Evolutionary conservation across 495 filamentous ascomycete genomes (phyloP).

Genomic region (Aspergillus asperescens): DNA sequence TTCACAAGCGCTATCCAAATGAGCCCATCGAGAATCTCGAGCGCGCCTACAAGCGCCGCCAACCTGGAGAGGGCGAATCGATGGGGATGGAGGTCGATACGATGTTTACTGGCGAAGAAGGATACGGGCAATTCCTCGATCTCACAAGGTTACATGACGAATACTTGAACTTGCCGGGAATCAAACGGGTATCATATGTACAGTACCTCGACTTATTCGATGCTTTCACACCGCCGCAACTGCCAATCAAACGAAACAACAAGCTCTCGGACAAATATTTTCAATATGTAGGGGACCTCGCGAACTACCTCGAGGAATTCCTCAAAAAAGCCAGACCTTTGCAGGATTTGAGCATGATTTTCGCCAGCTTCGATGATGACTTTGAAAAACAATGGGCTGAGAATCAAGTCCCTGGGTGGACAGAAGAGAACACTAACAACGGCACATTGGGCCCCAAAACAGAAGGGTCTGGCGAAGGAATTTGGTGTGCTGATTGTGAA

Average conservation of each 20-base stretch:
- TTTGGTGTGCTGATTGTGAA: constrained; percentile 85
- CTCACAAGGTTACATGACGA: constrained; percentile 76
- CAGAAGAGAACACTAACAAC: constrained; percentile 47
- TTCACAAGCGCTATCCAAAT: constrained; percentile 87
- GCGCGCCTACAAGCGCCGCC: constrained; percentile 75
- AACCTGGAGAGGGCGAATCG: constrained; percentile 59
- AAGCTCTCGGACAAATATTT: constrained; percentile 92
- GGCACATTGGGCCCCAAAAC: constrained; percentile 42
- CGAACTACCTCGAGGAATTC: constrained; percentile 79
- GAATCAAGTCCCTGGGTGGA: constrained; percentile 77
- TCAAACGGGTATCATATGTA: constrained; percentile 78
- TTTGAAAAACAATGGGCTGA: constrained; percentile 80
- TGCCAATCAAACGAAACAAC: constrained; percentile 66
- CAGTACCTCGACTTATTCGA: constrained; percentile 91
- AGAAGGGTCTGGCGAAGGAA: constrained; percentile 61
- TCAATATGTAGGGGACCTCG: constrained; percentile 73
- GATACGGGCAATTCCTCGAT: constrained; percentile 85
- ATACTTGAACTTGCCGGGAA: constrained; percentile 80
- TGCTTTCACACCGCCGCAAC: constrained; percentile 66
- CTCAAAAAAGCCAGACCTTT: constrained; percentile 74
- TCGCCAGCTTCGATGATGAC: constrained; percentile 67
- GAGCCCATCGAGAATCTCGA: constrained; percentile 95
- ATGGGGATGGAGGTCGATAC: constrained; percentile 65
- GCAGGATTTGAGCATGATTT: constrained; percentile 74
- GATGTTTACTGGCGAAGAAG: constrained; percentile 95